Evolutionary conservation across 805 yeast species (phyloP).

Genomic region (Wickerhamomyces strasburgensis): DNA sequence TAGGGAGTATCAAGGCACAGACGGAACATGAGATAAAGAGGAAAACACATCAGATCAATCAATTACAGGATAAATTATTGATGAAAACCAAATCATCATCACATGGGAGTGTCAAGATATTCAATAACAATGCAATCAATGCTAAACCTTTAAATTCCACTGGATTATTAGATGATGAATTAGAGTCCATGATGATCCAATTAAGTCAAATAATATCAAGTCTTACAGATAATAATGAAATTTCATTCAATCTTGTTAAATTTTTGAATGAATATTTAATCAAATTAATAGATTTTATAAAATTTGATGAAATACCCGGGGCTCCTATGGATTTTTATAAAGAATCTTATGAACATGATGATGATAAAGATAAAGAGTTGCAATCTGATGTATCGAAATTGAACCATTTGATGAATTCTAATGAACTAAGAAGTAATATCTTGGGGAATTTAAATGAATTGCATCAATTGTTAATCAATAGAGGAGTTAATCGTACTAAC

Average conservation of each 20-base stretch:
- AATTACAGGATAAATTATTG: constrained; percentile 16
- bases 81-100: constrained; percentile 9
- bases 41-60: constrained; percentile 12
- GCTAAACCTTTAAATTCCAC: neutral
- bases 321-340: constrained; percentile 14
- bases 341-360: constrained; percentile 3
- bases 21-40: constrained; percentile 20
- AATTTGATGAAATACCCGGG: constrained; percentile 11
- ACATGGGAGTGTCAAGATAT: constrained; percentile 6
- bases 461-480: constrained; percentile 14
- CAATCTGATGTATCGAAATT: constrained; percentile 6
- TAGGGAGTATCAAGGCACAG: constrained; percentile 12
- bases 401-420: constrained; percentile 6
- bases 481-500: neutral
- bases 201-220: constrained; percentile 16
- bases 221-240: constrained; percentile 12
- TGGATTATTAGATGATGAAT: constrained; percentile 16
- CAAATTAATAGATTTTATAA: constrained; percentile 4
- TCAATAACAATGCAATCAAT: constrained; percentile 4
- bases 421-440: constrained; percentile 4
- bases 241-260: constrained; percentile 5
- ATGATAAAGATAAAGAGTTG: constrained; percentile 1
- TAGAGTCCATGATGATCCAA: constrained; percentile 17
- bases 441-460: constrained; percentile 13
- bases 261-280: constrained; percentile 8